Conservation (phyloP, 257 asterid genomes). For the Solanum pinnatisectum region DNA sequence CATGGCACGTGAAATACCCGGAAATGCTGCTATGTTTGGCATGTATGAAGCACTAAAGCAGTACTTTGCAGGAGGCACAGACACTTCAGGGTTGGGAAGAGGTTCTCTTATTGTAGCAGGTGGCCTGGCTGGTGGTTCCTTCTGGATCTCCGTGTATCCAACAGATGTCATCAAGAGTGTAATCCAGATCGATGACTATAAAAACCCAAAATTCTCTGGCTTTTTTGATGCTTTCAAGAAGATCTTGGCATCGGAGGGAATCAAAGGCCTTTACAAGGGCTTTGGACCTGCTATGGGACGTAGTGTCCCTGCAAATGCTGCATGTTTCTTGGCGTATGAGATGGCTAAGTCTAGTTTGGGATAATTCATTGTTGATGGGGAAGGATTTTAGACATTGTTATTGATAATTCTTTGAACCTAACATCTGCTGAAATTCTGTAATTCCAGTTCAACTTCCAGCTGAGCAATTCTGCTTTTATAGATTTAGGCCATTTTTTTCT, state of each 20-base stretch:
- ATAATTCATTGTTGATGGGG: not conserved
- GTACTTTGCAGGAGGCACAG: constrained; percentile 56
- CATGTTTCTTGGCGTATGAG: constrained; percentile 7
- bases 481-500: not conserved
- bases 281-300: constrained; percentile 58
- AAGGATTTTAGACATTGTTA: not conserved
- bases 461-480: not conserved
- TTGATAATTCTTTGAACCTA: not conserved
- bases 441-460: not conserved
- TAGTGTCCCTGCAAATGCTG: constrained; percentile 4
- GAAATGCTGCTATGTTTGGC: constrained; percentile 84
- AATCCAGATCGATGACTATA: constrained; percentile 70
- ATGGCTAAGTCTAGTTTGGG: not conserved
- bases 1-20: constrained; percentile 76
- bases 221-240: constrained; percentile 56
- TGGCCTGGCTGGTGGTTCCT: constrained; percentile 69
- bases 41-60: constrained; percentile 70
- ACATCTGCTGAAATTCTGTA: not conserved
- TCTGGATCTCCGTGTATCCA: constrained; percentile 66
- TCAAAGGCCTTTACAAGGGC: constrained; percentile 76
- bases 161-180: constrained; percentile 78
- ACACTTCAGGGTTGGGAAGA: constrained; percentile 57
- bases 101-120: constrained; percentile 64
- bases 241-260: constrained; percentile 60
- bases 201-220: constrained; percentile 65